Conservation (phyloP, 495 filamentous ascomycete species). For the Aspergillus indologenus region DNA sequence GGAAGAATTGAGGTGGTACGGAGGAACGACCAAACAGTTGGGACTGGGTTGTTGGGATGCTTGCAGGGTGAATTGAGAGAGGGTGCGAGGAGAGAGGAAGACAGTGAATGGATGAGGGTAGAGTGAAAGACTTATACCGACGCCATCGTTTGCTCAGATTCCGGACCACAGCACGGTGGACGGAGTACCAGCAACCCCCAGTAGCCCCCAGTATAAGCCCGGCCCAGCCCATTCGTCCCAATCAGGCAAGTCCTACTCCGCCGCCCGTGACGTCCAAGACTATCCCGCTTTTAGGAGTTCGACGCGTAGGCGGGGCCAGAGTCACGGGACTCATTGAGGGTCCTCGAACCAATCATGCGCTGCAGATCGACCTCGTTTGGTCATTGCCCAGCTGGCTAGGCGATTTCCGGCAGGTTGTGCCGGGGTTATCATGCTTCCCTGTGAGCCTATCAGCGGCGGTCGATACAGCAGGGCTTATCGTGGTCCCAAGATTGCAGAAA, state of each 20-base stretch:
- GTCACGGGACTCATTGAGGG: not conserved
- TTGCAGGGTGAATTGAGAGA: not conserved
- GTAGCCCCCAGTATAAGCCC: too few species aligned
- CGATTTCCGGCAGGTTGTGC: conserved; percentile 20
- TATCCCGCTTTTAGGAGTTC: conserved; percentile 13
- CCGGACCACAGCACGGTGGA: too few species aligned
- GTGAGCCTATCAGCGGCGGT: not conserved
- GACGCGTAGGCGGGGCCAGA: conserved; percentile 6
- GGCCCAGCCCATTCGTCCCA: not conserved
- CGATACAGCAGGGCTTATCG: not conserved
- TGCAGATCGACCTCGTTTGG: not conserved
- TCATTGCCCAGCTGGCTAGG: conserved; percentile 9
- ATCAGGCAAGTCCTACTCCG: conserved; percentile 3
- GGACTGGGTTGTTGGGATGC: not conserved
- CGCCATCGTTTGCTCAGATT: not conserved
- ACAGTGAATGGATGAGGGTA: not conserved
- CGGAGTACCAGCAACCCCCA: too few species aligned
- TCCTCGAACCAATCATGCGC: conserved; percentile 6
- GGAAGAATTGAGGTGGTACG: not conserved
- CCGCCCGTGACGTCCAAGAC: not conserved
- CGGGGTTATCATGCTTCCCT: conserved; percentile 1
- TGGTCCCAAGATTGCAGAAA: not conserved
- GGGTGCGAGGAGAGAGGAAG: not conserved
- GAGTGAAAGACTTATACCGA: not conserved
- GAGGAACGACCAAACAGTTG: not conserved